Conservation (phyloP, 345 rosid species). For the Euphorbia peplus region DNA sequence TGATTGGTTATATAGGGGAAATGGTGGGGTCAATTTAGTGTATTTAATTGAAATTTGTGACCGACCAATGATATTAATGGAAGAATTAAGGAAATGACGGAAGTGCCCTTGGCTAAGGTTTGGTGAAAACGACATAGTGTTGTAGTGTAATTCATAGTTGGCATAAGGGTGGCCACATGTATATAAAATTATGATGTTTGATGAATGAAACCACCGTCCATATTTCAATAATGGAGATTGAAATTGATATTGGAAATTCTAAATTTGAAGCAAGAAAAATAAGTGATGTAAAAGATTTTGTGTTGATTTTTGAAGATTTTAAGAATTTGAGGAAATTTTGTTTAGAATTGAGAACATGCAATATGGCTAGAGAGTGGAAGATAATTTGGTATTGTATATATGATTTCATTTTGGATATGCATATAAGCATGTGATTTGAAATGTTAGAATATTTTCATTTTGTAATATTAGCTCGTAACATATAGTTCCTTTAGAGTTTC, state of each 20-base stretch:
- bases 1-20: slow-evolving; percentile 23
- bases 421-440: too few relatives aligned
- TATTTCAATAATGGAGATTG: slow-evolving; percentile 12
- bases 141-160: slow-evolving; percentile 13
- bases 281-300: background rate
- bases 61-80: slow-evolving; percentile 33
- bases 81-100: background rate
- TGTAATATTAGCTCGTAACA: too few relatives aligned
- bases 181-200: slow-evolving; percentile 8
- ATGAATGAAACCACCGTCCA: slow-evolving; percentile 34
- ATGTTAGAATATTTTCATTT: too few relatives aligned
- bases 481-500: too few relatives aligned
- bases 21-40: slow-evolving; percentile 16
- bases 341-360: background rate
- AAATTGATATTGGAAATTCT: background rate
- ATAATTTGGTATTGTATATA: too few relatives aligned
- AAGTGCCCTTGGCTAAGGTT: background rate
- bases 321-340: background rate
- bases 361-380: too few relatives aligned
- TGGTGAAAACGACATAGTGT: slow-evolving; percentile 6
- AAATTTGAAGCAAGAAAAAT: background rate
- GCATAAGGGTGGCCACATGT: slow-evolving; percentile 27
- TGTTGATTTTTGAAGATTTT: background rate
- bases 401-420: too few relatives aligned
- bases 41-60: slow-evolving; percentile 18